These are phyloP conservation scores for Acidiella bohemica DNA, from an alignment of 495 filamentous ascomycete species.

Conservation along the genomic window DNA sequence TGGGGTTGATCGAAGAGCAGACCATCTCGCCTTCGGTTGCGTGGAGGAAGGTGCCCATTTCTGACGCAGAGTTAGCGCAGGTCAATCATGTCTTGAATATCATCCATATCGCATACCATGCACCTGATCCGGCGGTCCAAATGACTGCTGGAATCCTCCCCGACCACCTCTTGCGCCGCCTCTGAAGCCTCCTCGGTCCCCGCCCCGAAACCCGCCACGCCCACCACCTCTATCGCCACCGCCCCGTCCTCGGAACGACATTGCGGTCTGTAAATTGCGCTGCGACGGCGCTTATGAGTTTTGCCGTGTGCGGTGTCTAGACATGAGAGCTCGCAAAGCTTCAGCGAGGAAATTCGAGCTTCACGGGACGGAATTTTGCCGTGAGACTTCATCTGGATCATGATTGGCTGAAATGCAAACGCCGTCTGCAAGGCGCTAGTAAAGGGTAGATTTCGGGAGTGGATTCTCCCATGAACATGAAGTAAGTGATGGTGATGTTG, in stretches of 20 bases:
- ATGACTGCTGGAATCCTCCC: slow-evolving; percentile 49
- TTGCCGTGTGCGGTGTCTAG: background rate
- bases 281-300: background rate
- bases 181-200: slow-evolving; percentile 35
- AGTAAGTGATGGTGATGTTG: too few relatives aligned
- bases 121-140: slow-evolving; percentile 54
- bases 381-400: too few relatives aligned
- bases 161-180: slow-evolving; percentile 45
- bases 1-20: slow-evolving; percentile 82
- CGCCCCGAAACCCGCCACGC: slow-evolving; percentile 23
- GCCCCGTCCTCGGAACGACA: slow-evolving; percentile 22
- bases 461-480: too few relatives aligned
- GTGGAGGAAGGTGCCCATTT: slow-evolving; percentile 90
- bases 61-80: slow-evolving; percentile 33
- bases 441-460: background rate
- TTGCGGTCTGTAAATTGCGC: background rate
- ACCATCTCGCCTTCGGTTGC: slow-evolving; percentile 93
- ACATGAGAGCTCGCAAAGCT: background rate
- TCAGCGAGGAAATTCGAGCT: too few relatives aligned
- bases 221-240: slow-evolving; percentile 23
- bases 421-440: background rate
- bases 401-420: too few relatives aligned
- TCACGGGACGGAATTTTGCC: too few relatives aligned
- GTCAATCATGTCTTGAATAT: slow-evolving; percentile 17
- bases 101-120: slow-evolving; percentile 36